Base-by-base conservation (phyloP, 345 rosid species). In the Rhodamnia argentea region DNA sequence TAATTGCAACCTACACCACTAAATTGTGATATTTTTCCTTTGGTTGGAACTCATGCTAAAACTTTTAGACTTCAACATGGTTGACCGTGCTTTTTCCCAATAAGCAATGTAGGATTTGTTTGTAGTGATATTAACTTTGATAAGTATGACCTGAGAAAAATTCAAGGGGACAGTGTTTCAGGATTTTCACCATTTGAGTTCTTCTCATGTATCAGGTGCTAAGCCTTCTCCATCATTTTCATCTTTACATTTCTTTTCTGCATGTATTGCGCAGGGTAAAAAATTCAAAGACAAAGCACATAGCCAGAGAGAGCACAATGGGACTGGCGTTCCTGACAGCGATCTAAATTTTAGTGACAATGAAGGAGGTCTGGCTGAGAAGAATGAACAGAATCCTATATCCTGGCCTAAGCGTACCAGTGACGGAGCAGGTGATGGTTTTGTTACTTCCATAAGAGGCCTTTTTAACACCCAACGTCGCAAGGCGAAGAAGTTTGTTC, bases 391-490 rank as follows among this genome's bases (percentile, higher is more conserved):
- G 88, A 89, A 92, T 87, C 95, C 94, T 56, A 87, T 92, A 29
- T 90, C 96, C 64, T 97, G 92, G 88, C 91, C 94, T 27, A 97
- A 95, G 91, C 98, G 98, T 53, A 94, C 93, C 84, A 90, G 88
- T 82, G 99, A 97, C 86, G 99, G 99, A 90, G 99, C 99, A 75
- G 99, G 99, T 37, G 99, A 97, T 92, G 98, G 99, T 83, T 97
- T 97, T 86, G 99, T 96, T 42, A 97, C 97, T 83, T 96, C 98
- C 75, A 89, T 97, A 58, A 90, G 92, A 91, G 99, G 99, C 83
- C 98, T 97, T 59, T 97, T 97, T 88, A 96, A 92, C 85, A 97
- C 96, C 50, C 99, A 97, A 89, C 93, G 98, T 29, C 96, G 96
- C 44, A 97, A 94, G 90, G 99, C 99, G 55, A 95, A 89, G 89